Evolutionary conservation across 2,329 filamentous ascomycete genomes (phyloP), one percentile per base, ranked within the genome.

Genomic region (Epichloe uncinata): DNA sequence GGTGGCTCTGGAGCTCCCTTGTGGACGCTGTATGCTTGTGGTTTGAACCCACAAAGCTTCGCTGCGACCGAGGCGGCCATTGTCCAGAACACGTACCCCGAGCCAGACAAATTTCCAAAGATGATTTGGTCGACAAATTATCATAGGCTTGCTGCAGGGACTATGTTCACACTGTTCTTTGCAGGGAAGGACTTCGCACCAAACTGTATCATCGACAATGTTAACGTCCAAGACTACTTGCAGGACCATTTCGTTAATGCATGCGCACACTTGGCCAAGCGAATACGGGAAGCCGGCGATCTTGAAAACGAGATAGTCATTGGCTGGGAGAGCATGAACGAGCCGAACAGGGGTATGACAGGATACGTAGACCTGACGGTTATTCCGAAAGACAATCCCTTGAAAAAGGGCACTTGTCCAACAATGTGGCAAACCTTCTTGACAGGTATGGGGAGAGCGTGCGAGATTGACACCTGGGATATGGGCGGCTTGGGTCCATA

Each of bases 41-140:
- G 93, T 8, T 72, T 98, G 44, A 87, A 98, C 62, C 93, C 93
- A 0, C 77, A 84, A 64, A 82, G 78, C 56, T 96, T 98, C 61
- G 81, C 82, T 48, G 81, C 79, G 18, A 98, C 90, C 13, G 85
- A 96, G 67, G 91, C 91, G 4, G 88, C 93, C 37, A 78, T 97
- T 52, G 91, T 98, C 6, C 93, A 98, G 48, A 98, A 97, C 61
- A 94, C 87, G 2, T 96, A 87, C 62, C 82, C 87, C 9, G 78
- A 95, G 18, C 88, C 90, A 8, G 82, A 82, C 26, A 77, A 83
- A 1, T 98, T 91, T 57, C 93, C 93, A 22, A 97, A 96, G 70
- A 98, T 98, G 94, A 91, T 97, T 51, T 98, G 93, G 93, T 89
- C 91, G 15, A 97, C 94, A 47, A 98, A 98, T 64, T 98, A 98